phyloP scores from a whole-genome alignment of 345 rosid genomes.

The Hirschfeldia incana region DNA sequence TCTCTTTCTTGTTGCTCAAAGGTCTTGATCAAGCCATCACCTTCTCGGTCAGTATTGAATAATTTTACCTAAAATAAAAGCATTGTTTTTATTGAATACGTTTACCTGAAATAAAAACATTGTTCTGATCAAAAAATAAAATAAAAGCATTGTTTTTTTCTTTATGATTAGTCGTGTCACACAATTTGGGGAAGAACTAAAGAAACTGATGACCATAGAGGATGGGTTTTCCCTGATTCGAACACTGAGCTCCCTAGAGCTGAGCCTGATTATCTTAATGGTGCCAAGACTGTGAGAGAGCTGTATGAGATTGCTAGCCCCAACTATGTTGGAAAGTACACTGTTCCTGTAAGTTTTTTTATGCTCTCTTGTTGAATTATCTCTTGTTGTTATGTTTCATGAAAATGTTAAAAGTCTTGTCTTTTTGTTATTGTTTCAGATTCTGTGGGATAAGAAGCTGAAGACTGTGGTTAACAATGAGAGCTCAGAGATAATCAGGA shows the following conservation, averaged over 20 bases:
- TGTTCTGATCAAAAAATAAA: too few species aligned
- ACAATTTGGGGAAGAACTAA: constrained; percentile 85
- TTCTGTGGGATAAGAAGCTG: constrained; percentile 64
- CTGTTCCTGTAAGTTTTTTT: constrained; percentile 76
- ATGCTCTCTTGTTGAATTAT: constrained; percentile 11
- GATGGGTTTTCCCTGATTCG: constrained; percentile 80
- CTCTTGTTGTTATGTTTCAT: not conserved
- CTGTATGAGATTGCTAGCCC: constrained; percentile 81
- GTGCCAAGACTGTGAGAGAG: constrained; percentile 68
- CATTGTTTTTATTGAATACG: not conserved
- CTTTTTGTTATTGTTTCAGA: constrained; percentile 25
- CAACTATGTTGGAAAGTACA: constrained; percentile 70
- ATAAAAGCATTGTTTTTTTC: not conserved
- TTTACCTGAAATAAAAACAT: too few species aligned
- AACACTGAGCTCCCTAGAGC: constrained; percentile 75
- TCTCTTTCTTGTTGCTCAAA: constrained; percentile 76
- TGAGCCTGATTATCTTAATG: constrained; percentile 68
- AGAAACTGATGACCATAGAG: constrained; percentile 84
- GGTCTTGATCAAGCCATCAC: constrained; percentile 75
- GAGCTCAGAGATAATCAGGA: constrained; percentile 59
- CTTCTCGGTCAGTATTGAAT: constrained; percentile 81
- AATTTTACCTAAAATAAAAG: too few species aligned
- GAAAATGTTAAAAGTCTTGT: constrained; percentile 1
- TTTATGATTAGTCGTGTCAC: constrained; percentile 59
- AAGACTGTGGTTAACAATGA: constrained; percentile 62